Base-by-base conservation (phyloP, 1,139 yeast species). In the Suhomyces bolitotheri region DNA sequence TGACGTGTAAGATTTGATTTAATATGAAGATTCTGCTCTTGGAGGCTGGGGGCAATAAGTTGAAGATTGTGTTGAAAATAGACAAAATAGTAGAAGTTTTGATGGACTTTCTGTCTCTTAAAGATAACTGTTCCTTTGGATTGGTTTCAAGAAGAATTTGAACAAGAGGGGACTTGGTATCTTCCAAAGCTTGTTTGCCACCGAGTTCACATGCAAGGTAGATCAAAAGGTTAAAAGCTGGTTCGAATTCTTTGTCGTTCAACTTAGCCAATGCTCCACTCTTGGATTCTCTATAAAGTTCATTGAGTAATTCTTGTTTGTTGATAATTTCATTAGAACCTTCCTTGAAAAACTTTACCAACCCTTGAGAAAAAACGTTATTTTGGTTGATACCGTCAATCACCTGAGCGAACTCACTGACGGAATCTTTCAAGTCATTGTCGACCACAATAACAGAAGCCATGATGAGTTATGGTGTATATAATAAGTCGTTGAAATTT, bases 391-490 rank as follows among this genome's bases (percentile, higher is more conserved):
- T 51, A 9, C 60, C 56, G 45, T 70, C 75, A 38, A 71, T 56
- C 31, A 70, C 62, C 41, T 57, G 65, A 24, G 63, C 64, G 43
- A 65, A 67, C 49, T 71, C 76, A 37, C 50, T 54, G 40, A 70
- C 60, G 30, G 73, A 68, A 50, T 65, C 71, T 43, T 56, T 58
- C 47, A 71, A 57, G 46, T 66, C 73, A 51, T 60, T 69, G 46
- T 71, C 75, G 27, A 71, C 73, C 37, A 71, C 71, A 47, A 71
- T 64, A 43, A 70, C 76, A 27, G 76, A 68, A 40, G 69, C 60
- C 74, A 69, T 68, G 31, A 13, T 50, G 44, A 25, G 28, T 25
- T 20, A n/a, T 13, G 22, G 24, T 27, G 26, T 32, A 21, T 25
- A 25, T 10, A 12, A 13, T 27, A 21, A 22, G 25, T 24, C 22